Conservation (phyloP, 2,329 filamentous ascomycete species). For the Colletotrichum coccodes region DNA sequence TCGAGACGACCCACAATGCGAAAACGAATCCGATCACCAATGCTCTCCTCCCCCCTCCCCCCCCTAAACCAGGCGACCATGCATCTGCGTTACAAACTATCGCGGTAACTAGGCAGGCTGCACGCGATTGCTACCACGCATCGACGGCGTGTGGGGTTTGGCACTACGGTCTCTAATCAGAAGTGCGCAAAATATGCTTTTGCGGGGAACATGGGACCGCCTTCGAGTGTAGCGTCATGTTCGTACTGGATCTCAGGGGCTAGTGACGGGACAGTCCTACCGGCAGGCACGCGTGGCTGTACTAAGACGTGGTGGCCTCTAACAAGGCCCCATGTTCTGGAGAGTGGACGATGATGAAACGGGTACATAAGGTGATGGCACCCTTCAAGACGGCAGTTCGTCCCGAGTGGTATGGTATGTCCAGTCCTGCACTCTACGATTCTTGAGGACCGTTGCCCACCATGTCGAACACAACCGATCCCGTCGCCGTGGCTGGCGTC, state of each 20-base stretch:
- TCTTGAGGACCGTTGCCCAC: background rate
- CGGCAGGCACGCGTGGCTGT: background rate
- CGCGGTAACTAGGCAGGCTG: background rate
- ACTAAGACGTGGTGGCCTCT: background rate
- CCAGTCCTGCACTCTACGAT: background rate
- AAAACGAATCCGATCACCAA: slow-evolving; percentile 24
- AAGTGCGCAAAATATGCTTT: background rate
- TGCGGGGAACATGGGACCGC: slow-evolving; percentile 3
- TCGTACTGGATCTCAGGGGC: background rate
- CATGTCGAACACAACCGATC: slow-evolving; percentile 15
- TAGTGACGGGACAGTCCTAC: background rate
- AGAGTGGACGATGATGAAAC: background rate
- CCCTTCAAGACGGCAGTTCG: background rate
- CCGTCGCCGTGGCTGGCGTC: background rate
- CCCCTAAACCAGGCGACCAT: slow-evolving; percentile 1
- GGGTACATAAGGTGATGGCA: background rate
- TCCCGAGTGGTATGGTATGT: background rate
- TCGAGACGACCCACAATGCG: slow-evolving; percentile 18
- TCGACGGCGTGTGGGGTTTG: background rate
- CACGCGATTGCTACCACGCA: slow-evolving; percentile 5
- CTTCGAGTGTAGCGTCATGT: background rate
- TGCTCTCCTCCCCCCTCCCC: background rate
- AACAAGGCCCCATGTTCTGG: background rate
- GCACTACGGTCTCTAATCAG: background rate
- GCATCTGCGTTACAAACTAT: slow-evolving; percentile 12